Percentiles rank a stretch among this genome's conserved stretches.
Conservation (phyloP, 2,329 filamentous ascomycete species). For the Lithohypha guttulata region DNA sequence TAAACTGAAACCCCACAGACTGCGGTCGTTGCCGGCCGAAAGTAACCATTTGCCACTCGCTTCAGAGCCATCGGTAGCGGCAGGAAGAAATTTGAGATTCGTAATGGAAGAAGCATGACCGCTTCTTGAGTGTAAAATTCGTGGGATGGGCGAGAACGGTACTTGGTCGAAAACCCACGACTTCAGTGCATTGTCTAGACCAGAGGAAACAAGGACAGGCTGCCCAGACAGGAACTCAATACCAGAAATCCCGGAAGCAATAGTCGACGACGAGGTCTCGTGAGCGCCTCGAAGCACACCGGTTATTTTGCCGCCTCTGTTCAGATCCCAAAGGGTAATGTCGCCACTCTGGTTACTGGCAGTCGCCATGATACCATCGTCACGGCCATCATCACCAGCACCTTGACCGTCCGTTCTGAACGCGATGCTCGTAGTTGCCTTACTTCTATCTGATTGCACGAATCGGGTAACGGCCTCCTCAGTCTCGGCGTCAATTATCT, state of each 20-base stretch:
- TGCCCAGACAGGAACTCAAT: conserved; percentile 84
- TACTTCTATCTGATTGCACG: conserved; percentile 13
- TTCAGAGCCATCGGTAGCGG: conserved; percentile 81
- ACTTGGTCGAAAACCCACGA: conserved; percentile 95
- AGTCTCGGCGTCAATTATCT: conserved; percentile 69
- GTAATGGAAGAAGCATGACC: conserved; percentile 83
- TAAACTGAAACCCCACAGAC: conserved; percentile 92
- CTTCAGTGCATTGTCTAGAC: conserved; percentile 84
- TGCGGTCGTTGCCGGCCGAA: conserved; percentile 79
- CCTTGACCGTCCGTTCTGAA: conserved; percentile 85
- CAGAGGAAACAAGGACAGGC: conserved; percentile 79
- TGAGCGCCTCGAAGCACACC: conserved; percentile 82
- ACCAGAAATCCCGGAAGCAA: conserved; percentile 66
- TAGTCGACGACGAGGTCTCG: conserved; percentile 46
- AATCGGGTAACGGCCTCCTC: conserved; percentile 57
- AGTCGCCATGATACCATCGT: conserved; percentile 89
- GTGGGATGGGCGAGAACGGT: conserved; percentile 76
- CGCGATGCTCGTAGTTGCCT: conserved; percentile 65
- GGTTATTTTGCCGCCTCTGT: conserved; percentile 73
- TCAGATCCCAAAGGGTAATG: conserved; percentile 92
- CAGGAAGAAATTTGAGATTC: conserved; percentile 71
- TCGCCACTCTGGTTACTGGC: conserved; percentile 70
- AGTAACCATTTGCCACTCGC: conserved; percentile 86
- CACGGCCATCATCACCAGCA: conserved; percentile 74
- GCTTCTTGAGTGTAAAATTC: conserved; percentile 72